These are phyloP conservation scores for Neurospora sp. DNA, from an alignment of 495 filamentous ascomycete genomes.

Conservation along the genomic window DNA sequence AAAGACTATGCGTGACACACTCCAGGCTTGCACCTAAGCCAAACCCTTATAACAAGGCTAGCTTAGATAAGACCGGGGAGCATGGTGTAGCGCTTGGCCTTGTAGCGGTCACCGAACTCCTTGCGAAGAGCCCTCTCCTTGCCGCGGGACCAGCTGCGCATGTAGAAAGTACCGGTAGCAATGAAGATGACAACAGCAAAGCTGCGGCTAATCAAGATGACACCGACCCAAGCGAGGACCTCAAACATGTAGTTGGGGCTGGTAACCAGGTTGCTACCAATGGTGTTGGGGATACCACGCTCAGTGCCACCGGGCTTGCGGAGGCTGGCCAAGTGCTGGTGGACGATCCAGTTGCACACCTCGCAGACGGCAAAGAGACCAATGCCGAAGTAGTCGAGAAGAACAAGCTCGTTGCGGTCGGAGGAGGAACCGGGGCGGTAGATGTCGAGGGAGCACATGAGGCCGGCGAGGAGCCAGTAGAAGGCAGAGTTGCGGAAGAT, in stretches of 20 bases:
- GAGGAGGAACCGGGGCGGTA: conserved; percentile 64
- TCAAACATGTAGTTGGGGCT: conserved; percentile 98
- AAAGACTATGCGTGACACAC: background rate
- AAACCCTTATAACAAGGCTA: background rate
- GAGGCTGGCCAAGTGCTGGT: conserved; percentile 63
- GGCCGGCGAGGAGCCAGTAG: conserved; percentile 78
- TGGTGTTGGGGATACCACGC: conserved; percentile 74
- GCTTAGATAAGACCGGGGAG: conserved; percentile 52
- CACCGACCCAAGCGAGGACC: conserved; percentile 69
- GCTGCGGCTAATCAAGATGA: conserved; percentile 67
- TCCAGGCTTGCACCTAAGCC: background rate
- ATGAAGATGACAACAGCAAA: conserved; percentile 66
- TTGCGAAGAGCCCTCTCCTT: conserved; percentile 85
- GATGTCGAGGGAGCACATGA: conserved; percentile 74
- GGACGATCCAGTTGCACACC: conserved; percentile 66
- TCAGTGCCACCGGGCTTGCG: conserved; percentile 74
- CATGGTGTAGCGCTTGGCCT: conserved; percentile 74
- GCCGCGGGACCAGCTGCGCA: conserved; percentile 80
- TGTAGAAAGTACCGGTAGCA: conserved; percentile 54
- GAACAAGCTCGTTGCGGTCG: conserved; percentile 27
- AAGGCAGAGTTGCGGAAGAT: conserved; percentile 86
- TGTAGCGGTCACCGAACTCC: conserved; percentile 84
- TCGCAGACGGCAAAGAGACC: conserved; percentile 67
- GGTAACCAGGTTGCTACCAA: conserved; percentile 80
- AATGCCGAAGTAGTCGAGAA: conserved; percentile 52